phyloP scores from a whole-genome alignment of 495 filamentous ascomycete genomes.

The Xylaria bambusicola region DNA sequence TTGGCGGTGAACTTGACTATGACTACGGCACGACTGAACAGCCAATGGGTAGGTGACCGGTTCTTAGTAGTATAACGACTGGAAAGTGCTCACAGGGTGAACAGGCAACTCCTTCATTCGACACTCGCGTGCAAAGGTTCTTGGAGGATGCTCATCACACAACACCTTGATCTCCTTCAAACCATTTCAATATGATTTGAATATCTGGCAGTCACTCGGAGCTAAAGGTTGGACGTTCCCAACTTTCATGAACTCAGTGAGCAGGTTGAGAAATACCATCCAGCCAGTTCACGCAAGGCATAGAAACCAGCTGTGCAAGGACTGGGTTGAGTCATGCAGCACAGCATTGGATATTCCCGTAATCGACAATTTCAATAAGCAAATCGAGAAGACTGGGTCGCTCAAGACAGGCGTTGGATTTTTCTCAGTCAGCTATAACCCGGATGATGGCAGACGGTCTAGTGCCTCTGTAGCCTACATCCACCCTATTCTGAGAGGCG shows the following conservation, averaged over 20 bases:
- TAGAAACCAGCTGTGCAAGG: constrained; percentile 79
- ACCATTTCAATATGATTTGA: constrained; percentile 77
- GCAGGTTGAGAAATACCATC: constrained; percentile 75
- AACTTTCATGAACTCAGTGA: constrained; percentile 71
- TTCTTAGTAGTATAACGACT: constrained; percentile 19
- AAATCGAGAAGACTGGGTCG: constrained; percentile 67
- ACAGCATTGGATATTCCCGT: constrained; percentile 72
- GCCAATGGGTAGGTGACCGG: constrained; percentile 61
- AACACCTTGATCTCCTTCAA: constrained; percentile 86
- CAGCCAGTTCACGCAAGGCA: constrained; percentile 77
- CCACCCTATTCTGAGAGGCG: constrained; percentile 76
- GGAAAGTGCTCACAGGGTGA: constrained; percentile 5
- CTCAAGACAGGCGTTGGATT: constrained; percentile 76
- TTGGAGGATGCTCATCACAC: constrained; percentile 84
- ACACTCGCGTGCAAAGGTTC: constrained; percentile 80
- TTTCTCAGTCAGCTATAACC: constrained; percentile 83
- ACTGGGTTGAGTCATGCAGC: constrained; percentile 77
- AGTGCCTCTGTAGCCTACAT: constrained; percentile 85
- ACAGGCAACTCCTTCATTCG: constrained; percentile 79
- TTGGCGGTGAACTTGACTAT: constrained; percentile 82
- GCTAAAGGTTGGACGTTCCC: constrained; percentile 78
- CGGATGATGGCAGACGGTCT: constrained; percentile 74
- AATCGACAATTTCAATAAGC: constrained; percentile 77
- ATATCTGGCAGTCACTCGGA: constrained; percentile 67
- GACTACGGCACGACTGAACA: constrained; percentile 86